phyloP scores from a whole-genome alignment of 2,329 filamentous ascomycete species.

The Pseudopithomyces maydicus region DNA sequence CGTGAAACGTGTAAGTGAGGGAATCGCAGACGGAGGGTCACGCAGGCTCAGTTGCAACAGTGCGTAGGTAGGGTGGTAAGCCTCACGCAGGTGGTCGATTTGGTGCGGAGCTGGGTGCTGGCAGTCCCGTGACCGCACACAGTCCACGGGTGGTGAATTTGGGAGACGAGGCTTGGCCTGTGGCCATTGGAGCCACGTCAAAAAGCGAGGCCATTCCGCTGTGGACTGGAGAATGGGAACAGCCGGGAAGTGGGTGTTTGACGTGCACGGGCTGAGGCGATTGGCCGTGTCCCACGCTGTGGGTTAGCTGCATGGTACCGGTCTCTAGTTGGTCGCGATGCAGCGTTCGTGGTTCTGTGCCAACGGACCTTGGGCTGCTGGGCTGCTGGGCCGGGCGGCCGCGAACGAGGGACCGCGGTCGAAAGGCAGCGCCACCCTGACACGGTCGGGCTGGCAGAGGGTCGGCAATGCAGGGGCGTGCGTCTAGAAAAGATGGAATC shows the following conservation, averaged over 20 bases:
- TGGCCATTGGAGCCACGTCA: conserved; percentile 45
- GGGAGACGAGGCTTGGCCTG: conserved; percentile 29
- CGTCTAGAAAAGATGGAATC: conserved; percentile 20
- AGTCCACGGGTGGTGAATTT: conserved; percentile 23
- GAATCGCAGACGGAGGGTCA: conserved; percentile 38
- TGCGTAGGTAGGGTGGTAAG: conserved; percentile 13
- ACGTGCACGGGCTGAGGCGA: conserved; percentile 24
- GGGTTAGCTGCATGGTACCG: conserved; percentile 28
- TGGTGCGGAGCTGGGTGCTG: conserved; percentile 38
- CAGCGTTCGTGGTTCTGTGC: conserved; percentile 28
- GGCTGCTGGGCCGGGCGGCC: conserved; percentile 19
- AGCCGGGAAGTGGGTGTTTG: conserved; percentile 33
- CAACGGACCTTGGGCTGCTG: conserved; percentile 12
- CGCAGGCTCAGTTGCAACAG: conserved; percentile 31
- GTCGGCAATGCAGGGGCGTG: conserved; percentile 34
- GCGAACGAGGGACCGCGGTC: conserved; percentile 27
- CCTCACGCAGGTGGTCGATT: conserved; percentile 31
- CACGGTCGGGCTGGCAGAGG: conserved; percentile 26
- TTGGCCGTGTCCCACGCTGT: conserved; percentile 31
- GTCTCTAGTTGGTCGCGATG: conserved; percentile 26
- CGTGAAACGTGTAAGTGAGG: conserved; percentile 32
- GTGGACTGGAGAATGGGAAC: conserved; percentile 32
- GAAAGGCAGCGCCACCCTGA: conserved; percentile 21
- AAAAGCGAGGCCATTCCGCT: conserved; percentile 29
- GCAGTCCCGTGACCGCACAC: conserved; percentile 33